These are phyloP conservation scores for Cephalotrichum gorgonifer DNA, from an alignment of 2,329 filamentous ascomycete species.

Conservation along the genomic window DNA sequence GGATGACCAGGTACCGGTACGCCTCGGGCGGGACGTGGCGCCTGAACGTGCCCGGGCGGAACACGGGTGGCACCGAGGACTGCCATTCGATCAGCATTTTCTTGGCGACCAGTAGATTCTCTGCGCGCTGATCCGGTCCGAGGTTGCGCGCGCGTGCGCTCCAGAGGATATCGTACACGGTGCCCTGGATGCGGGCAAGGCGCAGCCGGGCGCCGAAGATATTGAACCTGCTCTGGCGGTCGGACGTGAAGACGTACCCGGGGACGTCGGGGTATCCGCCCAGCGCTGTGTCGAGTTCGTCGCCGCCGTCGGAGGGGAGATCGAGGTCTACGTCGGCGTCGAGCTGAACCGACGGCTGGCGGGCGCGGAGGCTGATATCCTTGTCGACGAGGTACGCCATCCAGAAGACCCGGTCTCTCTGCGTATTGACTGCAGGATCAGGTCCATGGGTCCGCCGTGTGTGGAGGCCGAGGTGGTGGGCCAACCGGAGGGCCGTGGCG, in stretches of 20 bases:
- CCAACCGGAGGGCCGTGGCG: constrained; percentile 25
- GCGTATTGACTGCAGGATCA: constrained; percentile 9
- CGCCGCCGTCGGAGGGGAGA: constrained; percentile 18
- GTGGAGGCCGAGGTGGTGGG: constrained; percentile 24
- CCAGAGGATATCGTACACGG: constrained; percentile 26
- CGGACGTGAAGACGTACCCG: constrained; percentile 22
- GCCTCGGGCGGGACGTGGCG: not conserved
- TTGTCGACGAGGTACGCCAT: constrained; percentile 29
- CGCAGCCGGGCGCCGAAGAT: constrained; percentile 27
- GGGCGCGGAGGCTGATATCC: constrained; percentile 25
- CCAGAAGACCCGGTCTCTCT: constrained; percentile 28
- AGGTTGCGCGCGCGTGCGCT: not conserved
- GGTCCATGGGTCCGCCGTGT: not conserved
- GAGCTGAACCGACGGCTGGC: constrained; percentile 24
- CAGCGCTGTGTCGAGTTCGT: constrained; percentile 7
- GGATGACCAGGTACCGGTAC: not conserved
- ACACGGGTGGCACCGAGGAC: not conserved
- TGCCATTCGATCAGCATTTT: not conserved
- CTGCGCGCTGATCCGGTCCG: not conserved
- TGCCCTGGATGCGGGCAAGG: constrained; percentile 28
- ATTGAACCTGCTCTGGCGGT: constrained; percentile 22
- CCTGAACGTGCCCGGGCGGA: not conserved
- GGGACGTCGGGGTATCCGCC: constrained; percentile 14
- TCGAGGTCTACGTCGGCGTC: constrained; percentile 28
- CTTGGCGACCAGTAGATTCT: not conserved